A percentile compares a stretch with the other conserved stretches of the same genome.
These are phyloP conservation scores for Phytopythium mirpurense DNA, from an alignment of 352 stramenopile genomes.

Conservation along the genomic window DNA sequence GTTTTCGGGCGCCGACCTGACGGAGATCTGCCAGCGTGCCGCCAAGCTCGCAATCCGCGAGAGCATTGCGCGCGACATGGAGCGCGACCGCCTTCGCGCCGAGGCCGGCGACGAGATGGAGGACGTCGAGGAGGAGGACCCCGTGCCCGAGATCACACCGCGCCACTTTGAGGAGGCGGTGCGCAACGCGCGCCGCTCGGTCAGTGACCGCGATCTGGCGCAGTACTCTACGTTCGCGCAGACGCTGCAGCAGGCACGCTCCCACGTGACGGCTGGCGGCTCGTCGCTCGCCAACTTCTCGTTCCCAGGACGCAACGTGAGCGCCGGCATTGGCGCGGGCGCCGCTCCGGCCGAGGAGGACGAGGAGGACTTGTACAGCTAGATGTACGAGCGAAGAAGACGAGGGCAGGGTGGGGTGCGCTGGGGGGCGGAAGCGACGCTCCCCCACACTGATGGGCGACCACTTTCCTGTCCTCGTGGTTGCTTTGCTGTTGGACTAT, in stretches of 20 bases:
- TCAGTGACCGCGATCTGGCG: conserved; percentile 97
- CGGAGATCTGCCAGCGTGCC: conserved; percentile 99
- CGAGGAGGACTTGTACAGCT: conserved; percentile 98
- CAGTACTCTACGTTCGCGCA: conserved; percentile 87
- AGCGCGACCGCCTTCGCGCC: conserved; percentile 92
- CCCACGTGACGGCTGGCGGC: conserved; percentile 90
- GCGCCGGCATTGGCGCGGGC: conserved; percentile 30
- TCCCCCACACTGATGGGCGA: background rate
- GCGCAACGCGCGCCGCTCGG: conserved; percentile 94
- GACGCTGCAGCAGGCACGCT: conserved; percentile 95
- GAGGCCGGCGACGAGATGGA: conserved; percentile 89
- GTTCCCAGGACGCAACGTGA: conserved; percentile 87
- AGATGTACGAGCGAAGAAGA: conserved; percentile 23
- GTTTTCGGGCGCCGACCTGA: conserved; percentile 99
- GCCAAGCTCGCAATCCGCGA: conserved; percentile 99
- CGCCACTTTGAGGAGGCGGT: conserved; percentile 98
- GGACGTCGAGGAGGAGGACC: conserved; percentile 94
- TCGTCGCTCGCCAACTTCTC: conserved; percentile 95
- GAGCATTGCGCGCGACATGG: conserved; percentile 98
- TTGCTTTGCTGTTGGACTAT: background rate
- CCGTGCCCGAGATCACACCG: conserved; percentile 92
- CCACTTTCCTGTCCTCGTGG: background rate
- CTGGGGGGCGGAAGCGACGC: background rate
- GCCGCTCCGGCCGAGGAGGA: conserved; percentile 82
- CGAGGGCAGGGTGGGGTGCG: background rate